phyloP scores from a whole-genome alignment of 2,329 filamentous ascomycete genomes.

The Penicillium carneum region DNA sequence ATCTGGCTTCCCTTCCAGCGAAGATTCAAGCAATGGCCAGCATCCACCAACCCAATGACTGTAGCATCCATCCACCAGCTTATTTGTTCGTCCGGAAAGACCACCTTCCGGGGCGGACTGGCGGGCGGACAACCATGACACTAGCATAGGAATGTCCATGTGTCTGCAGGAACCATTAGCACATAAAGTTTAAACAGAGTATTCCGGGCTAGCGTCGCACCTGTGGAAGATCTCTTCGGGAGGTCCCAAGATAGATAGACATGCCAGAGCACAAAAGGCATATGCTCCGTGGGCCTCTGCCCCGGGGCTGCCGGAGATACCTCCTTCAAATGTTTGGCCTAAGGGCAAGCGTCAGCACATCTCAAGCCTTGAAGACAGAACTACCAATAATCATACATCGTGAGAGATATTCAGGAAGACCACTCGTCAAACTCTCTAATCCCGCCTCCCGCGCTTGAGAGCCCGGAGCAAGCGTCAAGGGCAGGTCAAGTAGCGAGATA shows the following conservation, averaged over 20 bases:
- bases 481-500: conserved; percentile 81
- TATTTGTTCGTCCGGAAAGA: conserved; percentile 92
- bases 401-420: conserved; percentile 79
- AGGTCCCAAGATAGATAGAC: conserved; percentile 81
- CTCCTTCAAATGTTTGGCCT: conserved; percentile 95
- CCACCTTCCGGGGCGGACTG: conserved; percentile 92
- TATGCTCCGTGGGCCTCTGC: conserved; percentile 96
- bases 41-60: conserved; percentile 97
- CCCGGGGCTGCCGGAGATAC: conserved; percentile 83
- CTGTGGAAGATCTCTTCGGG: conserved; percentile 76
- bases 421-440: conserved; percentile 71
- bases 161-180: conserved; percentile 60
- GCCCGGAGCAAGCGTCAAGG: conserved; percentile 76
- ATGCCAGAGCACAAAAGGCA: conserved; percentile 90
- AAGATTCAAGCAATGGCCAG: conserved; percentile 88
- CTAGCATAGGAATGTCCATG: conserved; percentile 76
- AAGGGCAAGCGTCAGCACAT: conserved; percentile 25
- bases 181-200: neutral
- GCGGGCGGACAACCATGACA: conserved; percentile 86
- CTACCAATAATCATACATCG: conserved; percentile 65
- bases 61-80: conserved; percentile 97
- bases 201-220: conserved; percentile 57
- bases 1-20: conserved; percentile 64
- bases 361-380: neutral
- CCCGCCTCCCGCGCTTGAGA: conserved; percentile 72